A percentile compares a stretch with the other conserved stretches of the same genome.
Evolutionary conservation across 2,329 filamentous ascomycete genomes (phyloP).

Genomic region (Aspergillus carbonarius): DNA sequence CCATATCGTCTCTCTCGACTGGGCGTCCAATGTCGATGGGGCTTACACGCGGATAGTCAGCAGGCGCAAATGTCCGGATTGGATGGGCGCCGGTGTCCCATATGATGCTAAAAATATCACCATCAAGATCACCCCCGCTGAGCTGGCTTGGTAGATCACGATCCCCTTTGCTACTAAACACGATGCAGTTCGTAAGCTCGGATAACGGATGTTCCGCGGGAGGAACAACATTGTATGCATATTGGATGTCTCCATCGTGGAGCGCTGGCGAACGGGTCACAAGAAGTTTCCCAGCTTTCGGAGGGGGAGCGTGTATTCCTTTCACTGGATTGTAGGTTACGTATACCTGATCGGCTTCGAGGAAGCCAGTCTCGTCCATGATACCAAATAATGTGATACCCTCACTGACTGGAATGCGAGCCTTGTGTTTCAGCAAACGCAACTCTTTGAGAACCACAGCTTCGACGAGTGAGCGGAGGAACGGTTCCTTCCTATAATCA

Average conservation of each 20-base stretch:
- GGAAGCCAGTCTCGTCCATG: constrained; percentile 74
- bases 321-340: constrained; percentile 17
- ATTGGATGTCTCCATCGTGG: constrained; percentile 77
- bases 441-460: constrained; percentile 69
- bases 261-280: constrained; percentile 79
- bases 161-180: constrained; percentile 69
- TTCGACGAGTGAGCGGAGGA: constrained; percentile 70
- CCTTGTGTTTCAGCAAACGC: constrained; percentile 73
- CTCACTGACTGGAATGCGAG: constrained; percentile 67
- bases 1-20: constrained; percentile 67
- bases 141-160: constrained; percentile 77
- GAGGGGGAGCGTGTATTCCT: constrained; percentile 9
- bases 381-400: constrained; percentile 79
- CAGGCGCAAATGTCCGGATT: constrained; percentile 54
- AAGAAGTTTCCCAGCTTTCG: constrained; percentile 45
- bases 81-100: constrained; percentile 58
- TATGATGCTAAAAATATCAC: constrained; percentile 78
- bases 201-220: constrained; percentile 62
- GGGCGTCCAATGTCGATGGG: constrained; percentile 60
- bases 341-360: constrained; percentile 61
- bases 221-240: constrained; percentile 59
- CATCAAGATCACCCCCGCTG: constrained; percentile 79
- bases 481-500: constrained; percentile 66
- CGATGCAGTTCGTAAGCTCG: constrained; percentile 68
- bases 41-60: constrained; percentile 64